These are phyloP conservation scores for Trematosphaeria pertusa DNA, from an alignment of 2,329 filamentous ascomycete genomes.

Conservation along the genomic window DNA sequence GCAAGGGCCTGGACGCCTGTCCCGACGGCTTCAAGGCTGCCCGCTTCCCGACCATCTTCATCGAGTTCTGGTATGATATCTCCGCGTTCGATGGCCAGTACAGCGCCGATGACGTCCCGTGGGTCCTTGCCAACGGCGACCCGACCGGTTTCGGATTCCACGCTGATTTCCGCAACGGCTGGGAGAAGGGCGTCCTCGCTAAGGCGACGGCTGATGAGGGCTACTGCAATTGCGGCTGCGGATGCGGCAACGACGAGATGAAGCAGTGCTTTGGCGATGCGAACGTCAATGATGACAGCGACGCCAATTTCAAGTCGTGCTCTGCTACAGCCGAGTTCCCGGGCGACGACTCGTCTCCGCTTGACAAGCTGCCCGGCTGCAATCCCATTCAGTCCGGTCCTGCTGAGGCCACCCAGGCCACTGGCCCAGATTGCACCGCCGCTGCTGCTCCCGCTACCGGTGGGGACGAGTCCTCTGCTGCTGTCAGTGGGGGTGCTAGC, in stretches of 20 bases:
- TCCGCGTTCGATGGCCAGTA: slow-evolving; percentile 43
- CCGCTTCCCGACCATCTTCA: slow-evolving; percentile 47
- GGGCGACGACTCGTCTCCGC: slow-evolving; percentile 20
- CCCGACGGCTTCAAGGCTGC: slow-evolving; percentile 38
- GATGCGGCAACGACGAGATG: slow-evolving; percentile 44
- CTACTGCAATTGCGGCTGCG: slow-evolving; percentile 48
- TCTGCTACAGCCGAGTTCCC: slow-evolving; percentile 23
- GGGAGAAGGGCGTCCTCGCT: slow-evolving; percentile 45
- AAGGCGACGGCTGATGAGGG: slow-evolving; percentile 42
- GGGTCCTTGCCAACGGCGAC: slow-evolving; percentile 47
- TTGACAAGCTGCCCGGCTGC: slow-evolving; percentile 47
- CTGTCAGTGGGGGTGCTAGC: slow-evolving; percentile 8
- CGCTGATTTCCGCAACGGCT: slow-evolving; percentile 48
- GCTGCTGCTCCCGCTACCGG: slow-evolving; percentile 14
- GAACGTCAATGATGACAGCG: slow-evolving; percentile 42
- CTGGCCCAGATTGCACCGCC: slow-evolving; percentile 36
- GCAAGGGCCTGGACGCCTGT: slow-evolving; percentile 42
- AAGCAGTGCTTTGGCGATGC: slow-evolving; percentile 45
- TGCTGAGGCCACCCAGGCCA: slow-evolving; percentile 32
- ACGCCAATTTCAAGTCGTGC: slow-evolving; percentile 37
- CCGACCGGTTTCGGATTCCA: slow-evolving; percentile 48
- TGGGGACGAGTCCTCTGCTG: slow-evolving; percentile 11
- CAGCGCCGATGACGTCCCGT: slow-evolving; percentile 36
- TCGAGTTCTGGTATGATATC: slow-evolving; percentile 50
- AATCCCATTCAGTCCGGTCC: slow-evolving; percentile 48